phyloP scores from a whole-genome alignment of 371 early-diverging fungal species.

The Capillidium heterosporum region DNA sequence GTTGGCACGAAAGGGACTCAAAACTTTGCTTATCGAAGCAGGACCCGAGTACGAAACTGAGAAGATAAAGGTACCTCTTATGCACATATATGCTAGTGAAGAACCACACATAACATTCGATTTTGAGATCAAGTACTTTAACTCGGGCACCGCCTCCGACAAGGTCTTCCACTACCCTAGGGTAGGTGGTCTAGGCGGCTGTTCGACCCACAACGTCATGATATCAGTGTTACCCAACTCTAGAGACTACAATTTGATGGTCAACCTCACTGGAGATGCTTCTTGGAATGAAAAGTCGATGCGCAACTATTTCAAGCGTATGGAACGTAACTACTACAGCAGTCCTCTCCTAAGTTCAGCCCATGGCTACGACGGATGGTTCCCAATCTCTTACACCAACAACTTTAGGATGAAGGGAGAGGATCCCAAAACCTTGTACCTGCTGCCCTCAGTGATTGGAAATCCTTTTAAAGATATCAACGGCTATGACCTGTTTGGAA shows the following conservation, averaged over 20 bases:
- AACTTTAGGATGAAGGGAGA: background rate
- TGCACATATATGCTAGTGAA: background rate
- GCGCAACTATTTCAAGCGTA: slow-evolving; percentile 2
- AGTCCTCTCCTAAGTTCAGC: background rate
- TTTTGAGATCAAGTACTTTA: background rate
- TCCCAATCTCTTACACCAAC: background rate
- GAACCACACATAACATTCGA: background rate
- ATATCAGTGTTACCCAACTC: background rate
- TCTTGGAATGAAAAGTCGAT: background rate
- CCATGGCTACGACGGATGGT: slow-evolving; percentile 5
- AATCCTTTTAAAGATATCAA: slow-evolving; percentile 1
- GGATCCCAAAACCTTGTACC: background rate
- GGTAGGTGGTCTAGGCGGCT: background rate
- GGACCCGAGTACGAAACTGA: background rate
- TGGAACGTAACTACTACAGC: background rate
- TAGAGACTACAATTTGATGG: background rate
- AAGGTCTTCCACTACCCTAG: background rate
- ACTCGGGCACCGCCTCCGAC: background rate
- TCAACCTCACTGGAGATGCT: background rate
- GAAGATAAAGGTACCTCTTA: no score
- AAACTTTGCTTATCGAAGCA: slow-evolving; percentile 5
- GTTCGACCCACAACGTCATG: background rate
- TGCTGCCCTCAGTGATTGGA: background rate
- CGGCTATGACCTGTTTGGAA: background rate
- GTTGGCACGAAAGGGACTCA: background rate